Evolutionary conservation across 345 rosid species (phyloP).

Genomic region (Hypericum androsaemum): DNA sequence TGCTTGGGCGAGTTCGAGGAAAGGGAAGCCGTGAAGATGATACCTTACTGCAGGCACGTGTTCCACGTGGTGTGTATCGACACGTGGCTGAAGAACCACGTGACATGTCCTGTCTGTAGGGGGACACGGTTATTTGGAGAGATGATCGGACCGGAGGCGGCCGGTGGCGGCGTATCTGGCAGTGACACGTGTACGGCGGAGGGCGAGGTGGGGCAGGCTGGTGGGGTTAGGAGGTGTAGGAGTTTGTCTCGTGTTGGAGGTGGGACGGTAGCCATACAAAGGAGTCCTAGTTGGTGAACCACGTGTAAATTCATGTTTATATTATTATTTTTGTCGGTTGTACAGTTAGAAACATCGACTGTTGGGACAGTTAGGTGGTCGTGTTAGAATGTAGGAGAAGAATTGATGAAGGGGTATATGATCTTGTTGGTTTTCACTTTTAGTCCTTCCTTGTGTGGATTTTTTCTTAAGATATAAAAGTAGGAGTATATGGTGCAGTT

Average conservation of each 20-base stretch:
- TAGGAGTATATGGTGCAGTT: no score
- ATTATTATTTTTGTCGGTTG: neutral
- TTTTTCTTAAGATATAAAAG: no score
- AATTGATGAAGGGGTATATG: no score
- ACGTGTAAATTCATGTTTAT: slow-evolving; percentile 4
- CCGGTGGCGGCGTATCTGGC: neutral
- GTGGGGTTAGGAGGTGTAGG: slow-evolving; percentile 11
- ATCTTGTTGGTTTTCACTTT: no score
- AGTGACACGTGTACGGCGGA: slow-evolving; percentile 12
- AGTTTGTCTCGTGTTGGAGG: neutral
- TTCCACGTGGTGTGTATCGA: slow-evolving; percentile 45
- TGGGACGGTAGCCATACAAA: neutral
- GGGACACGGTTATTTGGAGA: slow-evolving; percentile 26
- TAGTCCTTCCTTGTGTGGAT: no score
- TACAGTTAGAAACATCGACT: no score
- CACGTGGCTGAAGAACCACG: slow-evolving; percentile 42
- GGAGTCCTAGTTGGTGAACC: slow-evolving; percentile 18
- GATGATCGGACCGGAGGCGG: neutral
- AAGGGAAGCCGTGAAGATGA: slow-evolving; percentile 31
- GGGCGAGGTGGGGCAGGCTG: neutral
- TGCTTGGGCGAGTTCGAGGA: slow-evolving; percentile 57
- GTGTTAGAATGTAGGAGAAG: no score
- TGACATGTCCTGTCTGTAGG: slow-evolving; percentile 57
- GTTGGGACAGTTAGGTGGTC: no score
- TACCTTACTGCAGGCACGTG: slow-evolving; percentile 41